These are phyloP conservation scores for Ceratorhiza oryzae-sativae DNA, from an alignment of 1,284 basidiomycete species.

Conservation along the genomic window DNA sequence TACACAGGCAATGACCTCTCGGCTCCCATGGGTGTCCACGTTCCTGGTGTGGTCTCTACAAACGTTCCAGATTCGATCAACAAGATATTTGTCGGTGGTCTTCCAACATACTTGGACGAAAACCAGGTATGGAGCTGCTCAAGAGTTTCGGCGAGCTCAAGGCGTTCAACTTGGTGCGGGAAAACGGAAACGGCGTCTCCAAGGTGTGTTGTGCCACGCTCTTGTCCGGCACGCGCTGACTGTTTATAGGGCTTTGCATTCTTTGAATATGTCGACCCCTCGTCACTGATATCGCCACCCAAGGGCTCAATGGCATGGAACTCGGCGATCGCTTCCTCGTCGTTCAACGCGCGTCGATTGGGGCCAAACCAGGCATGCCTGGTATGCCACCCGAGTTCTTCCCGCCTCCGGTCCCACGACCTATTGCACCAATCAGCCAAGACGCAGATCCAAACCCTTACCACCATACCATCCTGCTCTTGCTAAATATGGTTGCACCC, in stretches of 20 bases:
- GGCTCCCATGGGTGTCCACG: slow-evolving; percentile 70
- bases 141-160: slow-evolving; percentile 97
- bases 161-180: slow-evolving; percentile 97
- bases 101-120: slow-evolving; percentile 94
- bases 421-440: slow-evolving; percentile 73
- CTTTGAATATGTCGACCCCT: slow-evolving; percentile 94
- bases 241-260: slow-evolving; percentile 89
- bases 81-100: slow-evolving; percentile 97
- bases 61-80: slow-evolving; percentile 97
- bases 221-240: not conserved
- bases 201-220: slow-evolving; percentile 64
- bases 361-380: slow-evolving; percentile 73
- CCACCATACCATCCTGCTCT: slow-evolving; percentile 85
- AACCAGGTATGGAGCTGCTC: slow-evolving; percentile 98
- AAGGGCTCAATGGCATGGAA: slow-evolving; percentile 96
- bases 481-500: slow-evolving; percentile 98
- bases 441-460: slow-evolving; percentile 61
- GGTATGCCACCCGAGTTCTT: slow-evolving; percentile 43
- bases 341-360: slow-evolving; percentile 95
- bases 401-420: slow-evolving; percentile 55
- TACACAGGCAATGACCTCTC: slow-evolving; percentile 79
- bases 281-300: slow-evolving; percentile 95
- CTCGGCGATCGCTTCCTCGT: slow-evolving; percentile 96
- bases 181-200: slow-evolving; percentile 86
- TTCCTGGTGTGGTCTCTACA: slow-evolving; percentile 94